Evolutionary conservation across 805 yeast genomes (phyloP), one percentile per base, ranked within the genome.

Genomic region (Candida maris): DNA sequence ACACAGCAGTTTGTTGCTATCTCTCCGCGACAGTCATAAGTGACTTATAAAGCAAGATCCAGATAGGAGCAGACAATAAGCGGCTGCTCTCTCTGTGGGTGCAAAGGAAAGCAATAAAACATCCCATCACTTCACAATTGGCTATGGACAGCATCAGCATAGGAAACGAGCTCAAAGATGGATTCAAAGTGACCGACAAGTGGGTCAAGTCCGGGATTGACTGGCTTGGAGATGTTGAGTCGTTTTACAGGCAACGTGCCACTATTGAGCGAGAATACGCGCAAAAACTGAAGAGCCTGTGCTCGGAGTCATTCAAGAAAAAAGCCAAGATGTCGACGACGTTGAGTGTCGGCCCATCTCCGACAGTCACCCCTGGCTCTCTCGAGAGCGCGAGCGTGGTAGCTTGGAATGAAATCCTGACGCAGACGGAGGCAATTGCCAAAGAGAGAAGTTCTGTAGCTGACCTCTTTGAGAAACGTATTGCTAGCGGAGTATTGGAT

Each of bases 321-420:
- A 88, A 89, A 56, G 82, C 95, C 32, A 77, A 77, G 45, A 61
- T 70, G 13, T 68, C 86, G 8, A 75, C 91, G 0, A 57, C 64
- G 10, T 61, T 93, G 19, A 77, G 89, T 29, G 98, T 93, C 2
- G 99, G 99, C 18, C 95, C 86, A 42, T 75, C 75, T 13, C 98
- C 99, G 0, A 73, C 79, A 27, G 75, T 85, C 28, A 93, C 99
- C 0, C 97, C 98, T 0, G 98, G 99, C 0, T 87, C 97, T 0
- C 67, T 91, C 33, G 97, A 93, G 56, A 73, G 85, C 45, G 95
- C 96, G 0, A 70, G 85, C 12, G 64, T 89, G 44, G 95, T 85
- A 9, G 76, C 95, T 2, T 91, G 98, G 98, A 86, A 76, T 30
- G 95, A 87, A 45, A 75, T 89, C 5, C 70, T 91, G 41, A 71